phyloP scores from a whole-genome alignment of 148 eudicot species.

The Linanthus parryae region DNA sequence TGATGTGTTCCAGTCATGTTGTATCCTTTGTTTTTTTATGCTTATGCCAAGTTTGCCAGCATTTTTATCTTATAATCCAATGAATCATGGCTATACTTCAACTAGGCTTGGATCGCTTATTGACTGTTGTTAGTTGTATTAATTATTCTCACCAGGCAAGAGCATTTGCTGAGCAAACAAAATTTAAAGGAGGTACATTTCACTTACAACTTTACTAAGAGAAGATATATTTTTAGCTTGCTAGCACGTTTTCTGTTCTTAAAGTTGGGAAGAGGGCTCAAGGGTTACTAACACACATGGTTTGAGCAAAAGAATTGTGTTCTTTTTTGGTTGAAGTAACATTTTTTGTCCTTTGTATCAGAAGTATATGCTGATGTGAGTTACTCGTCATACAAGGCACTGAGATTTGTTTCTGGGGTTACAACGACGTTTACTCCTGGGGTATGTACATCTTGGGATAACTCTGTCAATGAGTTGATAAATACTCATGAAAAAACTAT shows the following conservation, averaged over 20 bases:
- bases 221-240: background rate
- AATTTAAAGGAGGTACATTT: slow-evolving; percentile 74
- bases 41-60: no score
- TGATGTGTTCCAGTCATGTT: no score
- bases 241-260: background rate
- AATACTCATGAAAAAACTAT: no score
- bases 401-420: slow-evolving; percentile 78
- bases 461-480: no score
- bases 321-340: no score
- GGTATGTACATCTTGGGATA: slow-evolving; percentile 28
- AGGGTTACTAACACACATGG: background rate
- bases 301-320: no score
- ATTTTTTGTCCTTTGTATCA: slow-evolving; percentile 29
- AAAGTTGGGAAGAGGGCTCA: background rate
- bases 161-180: slow-evolving; percentile 73
- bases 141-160: slow-evolving; percentile 47
- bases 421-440: slow-evolving; percentile 85
- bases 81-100: background rate
- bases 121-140: slow-evolving; percentile 6
- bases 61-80: no score
- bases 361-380: slow-evolving; percentile 95
- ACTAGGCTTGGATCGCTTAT: background rate
- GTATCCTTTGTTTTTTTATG: no score
- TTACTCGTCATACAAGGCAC: slow-evolving; percentile 66
- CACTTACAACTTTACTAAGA: background rate